Conservation (phyloP, 768 basidiomycete species). For the Tricholoma saponaceum region DNA sequence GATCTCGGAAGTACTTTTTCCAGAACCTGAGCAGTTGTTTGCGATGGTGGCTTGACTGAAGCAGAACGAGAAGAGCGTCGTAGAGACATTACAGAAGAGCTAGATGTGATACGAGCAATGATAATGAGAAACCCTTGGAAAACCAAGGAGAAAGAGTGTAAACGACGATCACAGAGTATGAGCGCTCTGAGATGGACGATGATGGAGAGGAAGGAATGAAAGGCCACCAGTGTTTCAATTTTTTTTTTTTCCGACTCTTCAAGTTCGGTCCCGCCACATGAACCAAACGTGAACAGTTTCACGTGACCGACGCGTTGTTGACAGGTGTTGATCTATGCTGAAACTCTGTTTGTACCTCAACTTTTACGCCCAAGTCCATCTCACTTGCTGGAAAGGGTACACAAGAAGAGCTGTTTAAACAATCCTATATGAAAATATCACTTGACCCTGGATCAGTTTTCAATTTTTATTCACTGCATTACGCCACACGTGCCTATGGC, state of each 20-base stretch:
- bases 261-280: slow-evolving; percentile 9
- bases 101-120: neutral
- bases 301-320: slow-evolving; percentile 42
- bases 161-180: neutral
- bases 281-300: slow-evolving; percentile 16
- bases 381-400: neutral
- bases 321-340: slow-evolving; percentile 12
- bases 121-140: slow-evolving; percentile 7
- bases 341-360: too few species aligned
- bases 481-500: neutral
- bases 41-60: slow-evolving; percentile 38
- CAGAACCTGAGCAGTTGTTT: slow-evolving; percentile 31
- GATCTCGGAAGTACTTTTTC: slow-evolving; percentile 28
- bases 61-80: slow-evolving; percentile 52
- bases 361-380: too few species aligned
- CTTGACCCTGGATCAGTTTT: too few species aligned
- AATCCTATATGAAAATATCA: neutral
- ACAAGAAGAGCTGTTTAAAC: neutral
- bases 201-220: slow-evolving; percentile 8
- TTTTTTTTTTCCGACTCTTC: neutral
- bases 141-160: slow-evolving; percentile 2
- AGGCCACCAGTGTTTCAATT: neutral
- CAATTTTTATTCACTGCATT: too few species aligned
- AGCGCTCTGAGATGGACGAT: slow-evolving; percentile 6
- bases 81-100: slow-evolving; percentile 29